Base-by-base conservation (phyloP, 495 filamentous ascomycete species). In the Penicillium longicatenatum region DNA sequence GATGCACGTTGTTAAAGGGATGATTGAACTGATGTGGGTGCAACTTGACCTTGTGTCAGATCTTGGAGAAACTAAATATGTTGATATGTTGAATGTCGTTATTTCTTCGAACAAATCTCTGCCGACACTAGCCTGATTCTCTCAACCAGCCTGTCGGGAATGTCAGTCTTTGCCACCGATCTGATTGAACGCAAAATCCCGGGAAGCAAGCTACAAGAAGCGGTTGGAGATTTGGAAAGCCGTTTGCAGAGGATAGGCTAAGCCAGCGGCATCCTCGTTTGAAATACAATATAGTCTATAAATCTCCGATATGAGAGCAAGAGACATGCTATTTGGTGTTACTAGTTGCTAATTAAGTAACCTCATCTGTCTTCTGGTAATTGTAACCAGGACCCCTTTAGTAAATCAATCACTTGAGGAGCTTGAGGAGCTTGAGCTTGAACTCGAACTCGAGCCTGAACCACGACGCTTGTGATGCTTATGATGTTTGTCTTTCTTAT, bases 11-110 rank as follows among this genome's bases (percentile, higher is more conserved):
- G 7, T 47, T n/a, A 29, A 33, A 24, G 24, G 14, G 16, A 55
- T 55, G 52, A 55, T 55, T 35, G 42, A 55, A 31, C 37, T 22
- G 0, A 55, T 55, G 52, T 55, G 52, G 52, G 52, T 55, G 12
- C 52, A 55, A 20, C 26, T 37, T 16, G 52, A 55, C 14, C 43
- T 55, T 9, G 10, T 16, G n/a, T 47, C 29, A 8, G 42, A 55
- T n/a, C 12, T 22, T 4, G 43, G 19, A 21, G 29, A 20, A n/a
- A 47, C 4, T 17, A 30, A 21, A 14, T 55, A 55, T 45, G 43
- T 35, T 14, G 26, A 55, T 33, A 5, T 22, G 6, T 6, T 55
- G 8, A 55, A 55, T 22, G 20, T n/a, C 16, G 45, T 44, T 19
- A 29, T 55, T n/a, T 55, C 52, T 47, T 55, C 52, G 0, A 55